Conservation (phyloP, 2,329 filamentous ascomycete genomes). For the Beauveria sp. region DNA sequence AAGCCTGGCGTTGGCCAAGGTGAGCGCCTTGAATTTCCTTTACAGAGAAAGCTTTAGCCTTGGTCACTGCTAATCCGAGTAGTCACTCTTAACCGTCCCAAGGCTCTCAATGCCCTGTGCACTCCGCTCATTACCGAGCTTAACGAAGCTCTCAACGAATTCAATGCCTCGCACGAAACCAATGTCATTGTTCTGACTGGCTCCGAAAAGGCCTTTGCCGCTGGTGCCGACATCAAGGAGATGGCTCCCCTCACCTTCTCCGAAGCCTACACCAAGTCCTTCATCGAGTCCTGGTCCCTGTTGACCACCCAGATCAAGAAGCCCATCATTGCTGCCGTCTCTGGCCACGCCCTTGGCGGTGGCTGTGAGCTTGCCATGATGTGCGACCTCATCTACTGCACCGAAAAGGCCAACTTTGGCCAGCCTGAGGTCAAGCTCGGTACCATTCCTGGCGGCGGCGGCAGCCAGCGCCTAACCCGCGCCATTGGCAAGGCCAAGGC, state of each 20-base stretch:
- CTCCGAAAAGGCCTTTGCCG: constrained; percentile 83
- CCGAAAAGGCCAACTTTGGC: constrained; percentile 77
- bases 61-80: background rate
- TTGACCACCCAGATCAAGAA: constrained; percentile 82
- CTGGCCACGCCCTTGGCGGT: constrained; percentile 88
- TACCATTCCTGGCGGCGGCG: constrained; percentile 84
- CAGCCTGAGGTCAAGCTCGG: constrained; percentile 97
- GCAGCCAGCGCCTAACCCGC: constrained; percentile 78
- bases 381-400: constrained; percentile 93
- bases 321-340: constrained; percentile 88
- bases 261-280: constrained; percentile 78
- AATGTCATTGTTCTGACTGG: constrained; percentile 81
- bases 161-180: constrained; percentile 63
- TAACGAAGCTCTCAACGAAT: constrained; percentile 65
- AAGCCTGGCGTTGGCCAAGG: constrained; percentile 86
- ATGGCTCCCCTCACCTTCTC: constrained; percentile 92
- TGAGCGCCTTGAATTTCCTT: constrained; percentile 32
- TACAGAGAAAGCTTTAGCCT: background rate
- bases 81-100: constrained; percentile 93
- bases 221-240: constrained; percentile 97
- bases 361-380: constrained; percentile 97
- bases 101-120: constrained; percentile 89
- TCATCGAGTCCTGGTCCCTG: constrained; percentile 91
- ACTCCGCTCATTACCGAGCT: constrained; percentile 87
- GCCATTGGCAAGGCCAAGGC: constrained; percentile 78